Percentiles rank a stretch among this genome's conserved stretches.
These are phyloP conservation scores for Inga oerstediana DNA, from an alignment of 306 rosid species.

Conservation along the genomic window DNA sequence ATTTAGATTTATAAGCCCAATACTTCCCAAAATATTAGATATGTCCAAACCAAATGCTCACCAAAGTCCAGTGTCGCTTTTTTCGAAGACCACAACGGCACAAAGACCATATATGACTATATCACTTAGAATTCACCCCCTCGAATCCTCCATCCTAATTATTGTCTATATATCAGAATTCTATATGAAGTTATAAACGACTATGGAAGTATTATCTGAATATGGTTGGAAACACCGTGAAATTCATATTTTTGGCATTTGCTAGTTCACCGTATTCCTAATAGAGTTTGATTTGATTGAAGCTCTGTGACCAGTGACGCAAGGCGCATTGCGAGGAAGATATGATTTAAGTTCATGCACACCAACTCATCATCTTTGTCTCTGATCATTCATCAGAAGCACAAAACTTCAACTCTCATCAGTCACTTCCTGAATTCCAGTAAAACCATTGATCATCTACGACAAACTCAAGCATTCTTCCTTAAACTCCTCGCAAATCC, in stretches of 20 bases:
- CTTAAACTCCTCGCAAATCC: constrained; percentile 48
- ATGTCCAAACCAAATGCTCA: neutral
- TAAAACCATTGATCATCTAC: constrained; percentile 45
- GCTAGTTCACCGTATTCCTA: neutral
- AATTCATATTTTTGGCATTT: neutral
- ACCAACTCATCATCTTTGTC: neutral
- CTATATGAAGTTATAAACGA: no score
- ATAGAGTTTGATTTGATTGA: neutral
- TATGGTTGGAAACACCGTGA: neutral
- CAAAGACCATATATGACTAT: no score
- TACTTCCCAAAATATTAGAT: neutral
- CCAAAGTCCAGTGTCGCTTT: neutral
- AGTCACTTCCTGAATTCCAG: constrained; percentile 32
- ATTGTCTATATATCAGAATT: no score
- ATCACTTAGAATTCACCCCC: no score
- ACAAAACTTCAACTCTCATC: constrained; percentile 14
- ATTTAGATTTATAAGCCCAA: neutral
- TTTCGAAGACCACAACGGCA: no score
- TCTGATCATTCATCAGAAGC: constrained; percentile 9
- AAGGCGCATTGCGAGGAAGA: neutral
- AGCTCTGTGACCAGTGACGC: neutral
- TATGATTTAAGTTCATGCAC: constrained; percentile 25
- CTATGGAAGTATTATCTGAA: no score
- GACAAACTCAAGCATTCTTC: constrained; percentile 53
- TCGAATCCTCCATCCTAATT: no score